phyloP scores from a whole-genome alignment of 805 yeast species.

The Henningerozyma blattae region DNA sequence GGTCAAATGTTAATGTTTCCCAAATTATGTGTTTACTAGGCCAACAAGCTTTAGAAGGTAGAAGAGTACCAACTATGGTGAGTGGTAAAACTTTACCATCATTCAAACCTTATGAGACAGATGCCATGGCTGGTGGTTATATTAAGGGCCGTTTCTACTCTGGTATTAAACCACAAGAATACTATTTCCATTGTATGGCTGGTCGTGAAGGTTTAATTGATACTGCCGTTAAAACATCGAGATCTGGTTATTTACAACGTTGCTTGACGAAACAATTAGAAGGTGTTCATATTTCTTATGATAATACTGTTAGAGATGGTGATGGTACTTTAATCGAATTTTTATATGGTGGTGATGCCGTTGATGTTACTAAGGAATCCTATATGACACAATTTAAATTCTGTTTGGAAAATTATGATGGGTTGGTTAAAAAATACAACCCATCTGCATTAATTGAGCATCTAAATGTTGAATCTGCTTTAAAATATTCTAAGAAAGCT shows the following conservation, averaged over 20 bases:
- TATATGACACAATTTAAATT: slow-evolving; percentile 88
- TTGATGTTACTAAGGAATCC: slow-evolving; percentile 89
- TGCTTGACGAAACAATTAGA: slow-evolving; percentile 96
- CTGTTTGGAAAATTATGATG: slow-evolving; percentile 83
- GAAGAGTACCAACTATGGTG: slow-evolving; percentile 99
- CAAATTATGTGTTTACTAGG: slow-evolving; percentile 99
- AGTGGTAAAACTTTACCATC: slow-evolving; percentile 96
- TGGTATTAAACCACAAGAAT: slow-evolving; percentile 96
- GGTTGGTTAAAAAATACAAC: slow-evolving; percentile 74
- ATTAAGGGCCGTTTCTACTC: slow-evolving; percentile 95
- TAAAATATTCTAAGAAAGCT: slow-evolving; percentile 69
- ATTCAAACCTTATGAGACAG: slow-evolving; percentile 92
- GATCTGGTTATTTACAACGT: slow-evolving; percentile 97
- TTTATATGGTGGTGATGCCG: slow-evolving; percentile 94
- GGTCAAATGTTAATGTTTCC: slow-evolving; percentile 95
- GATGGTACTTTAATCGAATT: slow-evolving; percentile 92
- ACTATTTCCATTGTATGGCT: slow-evolving; percentile 99
- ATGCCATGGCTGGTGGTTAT: slow-evolving; percentile 97
- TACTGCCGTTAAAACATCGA: slow-evolving; percentile 97
- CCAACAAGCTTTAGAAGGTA: slow-evolving; percentile 97
- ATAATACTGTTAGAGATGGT: slow-evolving; percentile 88
- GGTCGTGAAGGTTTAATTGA: slow-evolving; percentile 99
- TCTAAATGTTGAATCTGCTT: slow-evolving; percentile 76
- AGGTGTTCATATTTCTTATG: slow-evolving; percentile 90
- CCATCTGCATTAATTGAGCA: slow-evolving; percentile 63